Evolutionary conservation across 306 rosid species (phyloP).

Genomic region (Mimosa bimucronata): DNA sequence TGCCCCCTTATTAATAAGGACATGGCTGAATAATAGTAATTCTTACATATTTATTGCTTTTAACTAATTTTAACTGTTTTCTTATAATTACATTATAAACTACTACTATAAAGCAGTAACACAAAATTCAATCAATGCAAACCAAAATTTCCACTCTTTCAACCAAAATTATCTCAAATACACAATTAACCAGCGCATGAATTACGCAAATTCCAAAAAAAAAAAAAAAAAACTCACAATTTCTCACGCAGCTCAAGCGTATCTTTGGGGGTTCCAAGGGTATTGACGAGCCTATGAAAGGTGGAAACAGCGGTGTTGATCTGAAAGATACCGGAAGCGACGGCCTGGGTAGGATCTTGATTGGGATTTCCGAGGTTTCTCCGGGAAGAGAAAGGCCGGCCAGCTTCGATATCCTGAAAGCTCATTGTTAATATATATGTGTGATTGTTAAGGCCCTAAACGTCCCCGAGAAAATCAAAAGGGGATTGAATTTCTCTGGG

Average conservation of each 20-base stretch:
- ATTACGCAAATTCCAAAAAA: not conserved
- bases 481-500: conserved; percentile 29
- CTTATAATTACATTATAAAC: no score
- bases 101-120: not conserved
- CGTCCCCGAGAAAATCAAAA: conserved; percentile 50
- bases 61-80: no score
- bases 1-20: no score
- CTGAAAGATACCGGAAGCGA: conserved; percentile 95
- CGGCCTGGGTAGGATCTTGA: conserved; percentile 90
- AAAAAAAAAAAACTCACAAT: conserved; percentile 56
- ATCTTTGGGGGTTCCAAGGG: conserved; percentile 97
- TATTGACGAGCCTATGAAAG: conserved; percentile 93
- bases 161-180: not conserved
- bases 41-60: no score
- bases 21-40: no score
- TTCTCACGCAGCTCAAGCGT: conserved; percentile 92
- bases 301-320: conserved; percentile 93
- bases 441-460: conserved; percentile 26
- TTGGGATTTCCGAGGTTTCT: conserved; percentile 64
- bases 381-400: conserved; percentile 66
- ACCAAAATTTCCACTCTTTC: not conserved
- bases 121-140: conserved; percentile 9
- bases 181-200: not conserved
- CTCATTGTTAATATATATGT: conserved; percentile 50
- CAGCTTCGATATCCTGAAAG: conserved; percentile 86